Percentiles rank a stretch among this genome's conserved stretches.
Conservation (phyloP, 768 basidiomycete genomes). For the Leucosporidium scottii region DNA sequence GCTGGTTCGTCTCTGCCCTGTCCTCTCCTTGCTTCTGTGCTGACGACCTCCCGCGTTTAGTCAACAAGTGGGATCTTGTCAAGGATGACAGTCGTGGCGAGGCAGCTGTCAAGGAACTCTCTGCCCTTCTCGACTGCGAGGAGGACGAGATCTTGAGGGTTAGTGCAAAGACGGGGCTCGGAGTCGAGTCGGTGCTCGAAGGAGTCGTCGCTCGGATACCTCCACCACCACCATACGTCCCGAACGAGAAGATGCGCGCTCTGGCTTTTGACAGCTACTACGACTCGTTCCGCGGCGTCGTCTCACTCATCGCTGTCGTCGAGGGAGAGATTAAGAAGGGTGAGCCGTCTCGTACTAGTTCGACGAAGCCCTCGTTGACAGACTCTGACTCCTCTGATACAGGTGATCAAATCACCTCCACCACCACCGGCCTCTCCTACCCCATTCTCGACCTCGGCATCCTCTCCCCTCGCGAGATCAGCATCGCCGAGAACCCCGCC, state of each 20-base stretch:
- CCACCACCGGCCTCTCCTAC: constrained; percentile 76
- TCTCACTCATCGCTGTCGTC: constrained; percentile 77
- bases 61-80: constrained; percentile 35
- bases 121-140: constrained; percentile 26
- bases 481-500: constrained; percentile 46
- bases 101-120: constrained; percentile 21
- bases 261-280: constrained; percentile 82
- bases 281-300: constrained; percentile 90
- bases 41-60: not conserved
- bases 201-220: constrained; percentile 81
- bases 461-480: constrained; percentile 81
- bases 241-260: constrained; percentile 54
- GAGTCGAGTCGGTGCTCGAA: constrained; percentile 66
- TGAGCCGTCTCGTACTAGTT: constrained; percentile 37
- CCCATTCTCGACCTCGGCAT: constrained; percentile 82
- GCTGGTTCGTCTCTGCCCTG: constrained; percentile 48
- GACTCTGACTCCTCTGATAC: not conserved
- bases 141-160: constrained; percentile 56
- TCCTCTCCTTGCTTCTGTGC: too few relatives aligned
- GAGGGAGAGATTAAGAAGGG: constrained; percentile 76
- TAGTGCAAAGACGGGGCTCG: constrained; percentile 86
- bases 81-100: constrained; percentile 29
- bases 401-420: constrained; percentile 88
- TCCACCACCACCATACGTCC: constrained; percentile 50
- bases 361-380: not conserved